Conservation (phyloP, 2,329 filamentous ascomycete genomes). For the Pseudogymnoascus pannorum region DNA sequence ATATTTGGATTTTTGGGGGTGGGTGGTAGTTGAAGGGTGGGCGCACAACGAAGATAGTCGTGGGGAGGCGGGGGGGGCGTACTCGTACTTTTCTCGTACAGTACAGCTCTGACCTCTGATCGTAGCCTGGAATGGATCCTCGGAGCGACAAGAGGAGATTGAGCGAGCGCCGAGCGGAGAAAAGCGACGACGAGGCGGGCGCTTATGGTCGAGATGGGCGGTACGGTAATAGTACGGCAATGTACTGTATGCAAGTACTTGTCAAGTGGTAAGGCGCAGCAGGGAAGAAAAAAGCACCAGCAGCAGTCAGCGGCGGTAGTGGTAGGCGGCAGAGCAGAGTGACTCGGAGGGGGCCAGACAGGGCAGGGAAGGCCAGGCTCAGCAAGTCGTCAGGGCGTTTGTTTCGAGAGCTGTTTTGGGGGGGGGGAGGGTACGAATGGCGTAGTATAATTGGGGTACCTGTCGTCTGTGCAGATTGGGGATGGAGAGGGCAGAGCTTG, state of each 20-base stretch:
- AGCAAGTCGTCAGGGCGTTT: neutral
- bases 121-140: neutral
- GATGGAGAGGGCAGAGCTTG: too few relatives aligned
- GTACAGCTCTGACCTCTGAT: neutral
- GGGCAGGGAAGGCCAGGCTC: too few relatives aligned
- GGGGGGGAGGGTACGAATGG: too few relatives aligned
- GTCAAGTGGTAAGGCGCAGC: neutral
- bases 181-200: neutral
- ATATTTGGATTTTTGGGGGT: neutral
- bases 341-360: too few relatives aligned
- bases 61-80: conserved; percentile 28
- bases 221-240: neutral
- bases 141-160: neutral
- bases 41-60: neutral
- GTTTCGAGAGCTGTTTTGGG: neutral
- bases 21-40: too few relatives aligned
- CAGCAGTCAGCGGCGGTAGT: too few relatives aligned
- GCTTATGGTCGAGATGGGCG: neutral
- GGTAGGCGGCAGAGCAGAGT: neutral
- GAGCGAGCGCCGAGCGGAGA: neutral
- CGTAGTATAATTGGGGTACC: too few relatives aligned
- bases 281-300: too few relatives aligned
- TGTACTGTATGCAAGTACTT: too few relatives aligned
- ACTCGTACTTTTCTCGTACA: conserved; percentile 32
- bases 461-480: neutral